Evolutionary conservation across 2,329 filamentous ascomycete species (phyloP).

Genomic region (Cladosporium sp.): DNA sequence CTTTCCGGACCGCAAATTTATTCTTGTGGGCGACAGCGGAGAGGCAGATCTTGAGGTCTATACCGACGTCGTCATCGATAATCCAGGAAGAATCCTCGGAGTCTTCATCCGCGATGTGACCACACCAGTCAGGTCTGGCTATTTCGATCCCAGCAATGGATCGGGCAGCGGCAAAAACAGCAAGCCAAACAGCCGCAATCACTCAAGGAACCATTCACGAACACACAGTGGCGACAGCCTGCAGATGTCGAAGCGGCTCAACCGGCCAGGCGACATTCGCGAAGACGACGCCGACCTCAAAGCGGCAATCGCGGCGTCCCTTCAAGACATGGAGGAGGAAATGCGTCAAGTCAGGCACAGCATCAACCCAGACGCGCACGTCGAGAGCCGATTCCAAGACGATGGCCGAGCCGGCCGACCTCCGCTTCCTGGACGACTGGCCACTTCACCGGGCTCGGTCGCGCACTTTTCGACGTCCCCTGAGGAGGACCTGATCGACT

Average conservation of each 20-base stretch:
- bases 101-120: constrained; percentile 96
- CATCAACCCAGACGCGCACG: constrained; percentile 31
- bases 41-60: constrained; percentile 97
- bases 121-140: constrained; percentile 60
- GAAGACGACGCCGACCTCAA: constrained; percentile 44
- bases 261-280: constrained; percentile 30
- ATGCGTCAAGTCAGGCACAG: constrained; percentile 29
- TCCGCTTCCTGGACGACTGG: not conserved
- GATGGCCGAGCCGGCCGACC: constrained; percentile 7
- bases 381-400: constrained; percentile 8
- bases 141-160: constrained; percentile 60
- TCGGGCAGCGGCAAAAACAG: constrained; percentile 25
- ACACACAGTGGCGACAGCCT: constrained; percentile 27
- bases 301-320: constrained; percentile 43
- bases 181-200: constrained; percentile 25
- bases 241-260: constrained; percentile 26
- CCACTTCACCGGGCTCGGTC: constrained; percentile 3
- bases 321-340: constrained; percentile 39
- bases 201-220: constrained; percentile 24
- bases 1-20: constrained; percentile 82
- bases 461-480: constrained; percentile 15
- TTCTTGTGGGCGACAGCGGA: constrained; percentile 90
- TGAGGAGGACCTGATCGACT: constrained; percentile 41
- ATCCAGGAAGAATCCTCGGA: constrained; percentile 75
- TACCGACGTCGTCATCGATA: constrained; percentile 78